Base-by-base conservation (phyloP, 148 eudicot species). In the Camellia granthamiana region DNA sequence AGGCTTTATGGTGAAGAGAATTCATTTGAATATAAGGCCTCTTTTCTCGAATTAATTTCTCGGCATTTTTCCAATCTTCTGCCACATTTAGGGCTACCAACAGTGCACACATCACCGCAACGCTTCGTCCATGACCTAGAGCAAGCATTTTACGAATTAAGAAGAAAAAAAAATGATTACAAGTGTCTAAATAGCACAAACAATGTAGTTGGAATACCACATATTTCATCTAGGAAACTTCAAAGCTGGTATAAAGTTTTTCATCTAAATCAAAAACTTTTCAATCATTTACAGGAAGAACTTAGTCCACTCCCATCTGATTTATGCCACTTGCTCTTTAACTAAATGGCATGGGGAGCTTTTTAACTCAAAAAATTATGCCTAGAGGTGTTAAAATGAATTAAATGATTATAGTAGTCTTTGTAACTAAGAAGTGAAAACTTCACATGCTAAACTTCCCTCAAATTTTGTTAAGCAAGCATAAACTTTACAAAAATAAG, bases 121-220 rank as follows among this genome's bases (percentile, higher is more conserved):
- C 97, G 76, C 98, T 94, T 86, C 98, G 84, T 74, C 97, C 97
- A 78, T 94, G 97, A 61, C 98, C 98, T 94, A 78, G 30, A 80
- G 30, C 65, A 69, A 84, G 80, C 74, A 72, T 67, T 63, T 65
- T 43, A 7, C 78, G 54, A 73, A 47, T 68, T 56, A 69, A 19
- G 61, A 78, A 58, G 12, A 2, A n/a, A 58, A 58, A 69, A 56
- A 69, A 56, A 30, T 43, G 15, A 38, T 16, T 3, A 69, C 66
- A 56, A 41, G 66, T 21, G 21, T 49, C 30, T 47, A 7, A 78
- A 9, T 43, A 19, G 13, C 6, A 23, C 52, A 69, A 69, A 54
- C 7, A 3, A 54, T 0, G 12, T 6, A 54, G 56, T 49, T 49
- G 52, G 52, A 59, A 59, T 2, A 59, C 62, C 62, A 59, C 62